A percentile compares a stretch with the other conserved stretches of the same genome.
Evolutionary conservation across 2,329 filamentous ascomycete species (phyloP).

Genomic region (Byssochlamys sp.): DNA sequence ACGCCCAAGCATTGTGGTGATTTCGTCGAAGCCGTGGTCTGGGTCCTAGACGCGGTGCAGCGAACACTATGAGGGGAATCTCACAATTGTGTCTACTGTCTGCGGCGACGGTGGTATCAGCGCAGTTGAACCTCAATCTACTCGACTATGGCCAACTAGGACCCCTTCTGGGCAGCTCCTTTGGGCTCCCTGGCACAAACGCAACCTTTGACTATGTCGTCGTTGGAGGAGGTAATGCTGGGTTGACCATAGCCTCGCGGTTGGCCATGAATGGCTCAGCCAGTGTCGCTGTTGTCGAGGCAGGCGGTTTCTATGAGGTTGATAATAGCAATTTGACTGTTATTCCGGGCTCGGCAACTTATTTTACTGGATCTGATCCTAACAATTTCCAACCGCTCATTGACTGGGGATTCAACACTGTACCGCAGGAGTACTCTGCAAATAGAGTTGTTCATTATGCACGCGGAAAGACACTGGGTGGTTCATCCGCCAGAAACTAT

Average conservation of each 20-base stretch:
- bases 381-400: constrained; percentile 13
- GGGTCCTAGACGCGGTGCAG: neutral
- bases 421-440: constrained; percentile 9
- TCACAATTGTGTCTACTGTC: constrained; percentile 2
- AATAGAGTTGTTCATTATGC: constrained; percentile 14
- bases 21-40: neutral
- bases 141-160: constrained; percentile 11
- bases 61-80: neutral
- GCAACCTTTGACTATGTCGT: constrained; percentile 14
- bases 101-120: constrained; percentile 1
- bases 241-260: constrained; percentile 5
- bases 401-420: constrained; percentile 19
- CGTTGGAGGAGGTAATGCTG: neutral
- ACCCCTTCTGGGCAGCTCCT: constrained; percentile 13
- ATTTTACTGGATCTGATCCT: constrained; percentile 15
- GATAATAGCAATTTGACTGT: constrained; percentile 20
- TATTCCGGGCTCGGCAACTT: constrained; percentile 16
- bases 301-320: constrained; percentile 25
- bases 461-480: constrained; percentile 18
- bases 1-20: neutral
- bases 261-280: constrained; percentile 12
- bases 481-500: constrained; percentile 15
- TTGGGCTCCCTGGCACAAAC: constrained; percentile 13
- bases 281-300: constrained; percentile 23
- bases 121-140: constrained; percentile 9